These are phyloP conservation scores for Yamadazyma takamatsuzukensis DNA, from an alignment of 805 yeast genomes.

Conservation along the genomic window DNA sequence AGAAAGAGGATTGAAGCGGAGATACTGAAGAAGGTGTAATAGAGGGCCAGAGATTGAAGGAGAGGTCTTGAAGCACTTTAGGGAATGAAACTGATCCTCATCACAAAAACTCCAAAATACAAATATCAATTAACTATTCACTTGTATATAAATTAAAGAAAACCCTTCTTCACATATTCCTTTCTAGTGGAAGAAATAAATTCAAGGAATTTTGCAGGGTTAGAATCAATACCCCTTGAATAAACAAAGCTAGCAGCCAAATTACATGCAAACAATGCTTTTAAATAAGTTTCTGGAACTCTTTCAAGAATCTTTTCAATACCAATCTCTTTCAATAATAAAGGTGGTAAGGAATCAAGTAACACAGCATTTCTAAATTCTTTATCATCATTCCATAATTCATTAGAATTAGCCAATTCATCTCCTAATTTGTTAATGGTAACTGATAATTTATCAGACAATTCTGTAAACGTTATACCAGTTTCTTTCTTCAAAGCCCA, in stretches of 20 bases:
- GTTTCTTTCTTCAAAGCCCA: slow-evolving; percentile 72
- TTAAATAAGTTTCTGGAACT: slow-evolving; percentile 84
- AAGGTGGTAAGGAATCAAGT: slow-evolving; percentile 70
- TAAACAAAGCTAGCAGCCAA: slow-evolving; percentile 84
- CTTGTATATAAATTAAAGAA: slow-evolving; percentile 16
- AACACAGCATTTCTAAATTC: slow-evolving; percentile 75
- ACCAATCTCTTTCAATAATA: slow-evolving; percentile 62
- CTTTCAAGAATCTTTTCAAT: slow-evolving; percentile 64
- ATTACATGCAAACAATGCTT: slow-evolving; percentile 83
- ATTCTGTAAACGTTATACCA: slow-evolving; percentile 58
- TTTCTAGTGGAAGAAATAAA: slow-evolving; percentile 59
- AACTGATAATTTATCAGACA: slow-evolving; percentile 79
- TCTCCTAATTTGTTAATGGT: slow-evolving; percentile 84
- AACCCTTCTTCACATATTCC: slow-evolving; percentile 30
- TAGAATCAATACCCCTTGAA: slow-evolving; percentile 73
- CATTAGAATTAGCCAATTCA: slow-evolving; percentile 75
- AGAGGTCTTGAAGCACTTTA: not conserved
- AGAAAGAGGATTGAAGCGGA: slow-evolving; percentile 26
- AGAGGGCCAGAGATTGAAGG: slow-evolving; percentile 2
- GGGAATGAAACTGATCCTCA: not conserved
- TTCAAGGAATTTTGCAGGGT: slow-evolving; percentile 74
- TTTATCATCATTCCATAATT: slow-evolving; percentile 79
- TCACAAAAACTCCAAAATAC: not conserved
- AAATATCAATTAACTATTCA: not conserved
- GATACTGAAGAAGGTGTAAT: slow-evolving; percentile 11